Percentiles rank a stretch among this genome's conserved stretches.
Evolutionary conservation across 371 early-diverging fungal species (phyloP).

Genomic region (Lichtheimia hyalospora): DNA sequence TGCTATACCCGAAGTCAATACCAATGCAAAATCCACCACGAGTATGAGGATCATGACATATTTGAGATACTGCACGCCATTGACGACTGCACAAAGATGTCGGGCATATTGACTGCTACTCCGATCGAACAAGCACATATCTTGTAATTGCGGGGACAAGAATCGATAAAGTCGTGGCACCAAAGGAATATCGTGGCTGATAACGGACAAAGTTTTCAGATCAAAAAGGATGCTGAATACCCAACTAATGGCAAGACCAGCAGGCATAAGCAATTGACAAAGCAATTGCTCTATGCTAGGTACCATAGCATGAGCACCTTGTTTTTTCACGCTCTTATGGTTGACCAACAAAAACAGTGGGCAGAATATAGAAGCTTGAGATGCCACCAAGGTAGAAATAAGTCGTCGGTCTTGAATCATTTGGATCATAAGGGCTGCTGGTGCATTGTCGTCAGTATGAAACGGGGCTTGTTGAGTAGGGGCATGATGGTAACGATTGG

Average conservation of each 20-base stretch:
- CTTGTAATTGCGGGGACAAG: neutral
- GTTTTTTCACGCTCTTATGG: neutral
- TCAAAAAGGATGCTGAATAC: conserved; percentile 42
- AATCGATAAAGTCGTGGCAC: no score
- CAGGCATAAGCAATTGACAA: conserved; percentile 39
- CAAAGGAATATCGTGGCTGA: no score
- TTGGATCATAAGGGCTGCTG: conserved; percentile 13
- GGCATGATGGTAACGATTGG: neutral
- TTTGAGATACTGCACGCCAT: conserved; percentile 20
- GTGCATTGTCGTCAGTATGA: neutral
- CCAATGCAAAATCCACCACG: conserved; percentile 21
- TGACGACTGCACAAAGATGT: conserved; percentile 15
- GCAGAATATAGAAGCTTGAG: conserved; percentile 44
- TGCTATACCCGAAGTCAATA: neutral
- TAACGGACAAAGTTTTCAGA: conserved; percentile 20
- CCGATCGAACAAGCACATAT: conserved; percentile 13
- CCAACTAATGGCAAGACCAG: conserved; percentile 43
- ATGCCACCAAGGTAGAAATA: conserved; percentile 43
- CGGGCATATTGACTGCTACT: neutral
- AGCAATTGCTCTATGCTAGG: conserved; percentile 18
- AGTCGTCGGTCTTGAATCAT: conserved; percentile 41
- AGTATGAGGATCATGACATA: conserved; percentile 34
- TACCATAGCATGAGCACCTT: neutral
- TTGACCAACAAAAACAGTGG: conserved; percentile 29
- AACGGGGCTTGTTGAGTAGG: neutral